Percentiles rank a stretch among this genome's conserved stretches.
Evolutionary conservation across 2,329 filamentous ascomycete species (phyloP).

Genomic region (Diaporthe ampelina): DNA sequence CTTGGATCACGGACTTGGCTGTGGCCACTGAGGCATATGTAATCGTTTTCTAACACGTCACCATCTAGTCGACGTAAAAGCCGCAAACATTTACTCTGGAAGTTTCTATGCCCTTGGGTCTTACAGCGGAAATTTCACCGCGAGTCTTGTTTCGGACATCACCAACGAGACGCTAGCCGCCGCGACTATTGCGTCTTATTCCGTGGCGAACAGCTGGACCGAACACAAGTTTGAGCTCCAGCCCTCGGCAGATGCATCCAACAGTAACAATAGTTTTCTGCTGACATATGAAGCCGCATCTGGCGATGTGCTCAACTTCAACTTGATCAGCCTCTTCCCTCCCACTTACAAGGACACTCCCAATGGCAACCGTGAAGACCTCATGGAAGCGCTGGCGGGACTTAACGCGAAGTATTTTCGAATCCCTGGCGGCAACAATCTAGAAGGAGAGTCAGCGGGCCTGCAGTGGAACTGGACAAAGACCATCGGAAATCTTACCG

Average conservation of each 20-base stretch:
- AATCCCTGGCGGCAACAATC: slow-evolving; percentile 41
- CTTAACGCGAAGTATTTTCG: slow-evolving; percentile 41
- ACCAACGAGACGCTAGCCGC: slow-evolving; percentile 61
- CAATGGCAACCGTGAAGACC: slow-evolving; percentile 60
- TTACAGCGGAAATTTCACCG: slow-evolving; percentile 62
- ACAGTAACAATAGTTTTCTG: slow-evolving; percentile 38
- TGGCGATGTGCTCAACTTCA: slow-evolving; percentile 37
- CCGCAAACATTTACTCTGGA: slow-evolving; percentile 56
- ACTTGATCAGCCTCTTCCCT: slow-evolving; percentile 41
- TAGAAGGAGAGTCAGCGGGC: slow-evolving; percentile 35
- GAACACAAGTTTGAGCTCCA: slow-evolving; percentile 64
- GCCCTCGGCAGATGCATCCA: slow-evolving; percentile 62
- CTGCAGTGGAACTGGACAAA: slow-evolving; percentile 49
- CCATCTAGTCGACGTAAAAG: slow-evolving; percentile 35
- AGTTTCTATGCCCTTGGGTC: slow-evolving; percentile 68
- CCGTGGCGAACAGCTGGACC: slow-evolving; percentile 60
- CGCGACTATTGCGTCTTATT: slow-evolving; percentile 60
- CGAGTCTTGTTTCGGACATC: slow-evolving; percentile 60
- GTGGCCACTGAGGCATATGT: background rate
- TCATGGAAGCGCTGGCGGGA: slow-evolving; percentile 38
- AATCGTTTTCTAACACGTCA: background rate
- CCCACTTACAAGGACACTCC: slow-evolving; percentile 59
- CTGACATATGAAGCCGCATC: slow-evolving; percentile 38
- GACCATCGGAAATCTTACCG: slow-evolving; percentile 55
- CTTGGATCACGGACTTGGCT: too few species aligned